Evolutionary conservation across 164 flowering plant species (phyloP).

Genomic region (Paratinospora sagittata): DNA sequence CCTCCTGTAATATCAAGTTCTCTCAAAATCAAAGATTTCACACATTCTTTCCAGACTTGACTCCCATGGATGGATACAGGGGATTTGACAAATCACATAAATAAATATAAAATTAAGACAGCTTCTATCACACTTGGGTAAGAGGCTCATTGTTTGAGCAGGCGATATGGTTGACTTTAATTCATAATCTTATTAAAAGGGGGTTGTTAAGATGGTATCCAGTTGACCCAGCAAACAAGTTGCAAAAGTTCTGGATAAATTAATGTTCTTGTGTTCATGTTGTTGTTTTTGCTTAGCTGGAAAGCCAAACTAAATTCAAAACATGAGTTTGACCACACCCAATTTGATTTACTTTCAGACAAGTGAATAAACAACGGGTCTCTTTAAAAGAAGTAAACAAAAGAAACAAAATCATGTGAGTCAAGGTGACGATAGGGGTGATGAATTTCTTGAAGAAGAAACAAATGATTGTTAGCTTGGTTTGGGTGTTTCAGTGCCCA

Average conservation of each 20-base stretch:
- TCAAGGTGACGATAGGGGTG: background rate
- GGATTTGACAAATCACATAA: background rate
- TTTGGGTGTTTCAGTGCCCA: background rate
- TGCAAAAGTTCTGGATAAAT: background rate
- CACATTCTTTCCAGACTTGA: background rate
- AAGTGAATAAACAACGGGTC: background rate
- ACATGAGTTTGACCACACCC: background rate
- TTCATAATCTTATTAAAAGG: background rate
- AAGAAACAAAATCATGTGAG: background rate
- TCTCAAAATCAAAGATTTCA: background rate
- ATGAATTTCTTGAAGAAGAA: background rate
- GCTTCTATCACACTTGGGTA: background rate
- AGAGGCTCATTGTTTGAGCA: background rate
- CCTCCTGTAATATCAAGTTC: background rate
- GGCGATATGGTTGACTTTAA: background rate
- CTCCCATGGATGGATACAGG: background rate
- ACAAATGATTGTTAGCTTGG: background rate
- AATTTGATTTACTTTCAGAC: background rate
- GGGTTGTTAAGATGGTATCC: background rate
- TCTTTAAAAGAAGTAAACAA: background rate
- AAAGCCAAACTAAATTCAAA: background rate
- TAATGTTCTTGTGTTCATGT: background rate
- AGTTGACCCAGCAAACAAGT: background rate
- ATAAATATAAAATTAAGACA: background rate
- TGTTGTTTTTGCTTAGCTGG: too few relatives aligned